Base-by-base conservation (phyloP, 2,329 filamentous ascomycete species). In the Aschersonia sp. region DNA sequence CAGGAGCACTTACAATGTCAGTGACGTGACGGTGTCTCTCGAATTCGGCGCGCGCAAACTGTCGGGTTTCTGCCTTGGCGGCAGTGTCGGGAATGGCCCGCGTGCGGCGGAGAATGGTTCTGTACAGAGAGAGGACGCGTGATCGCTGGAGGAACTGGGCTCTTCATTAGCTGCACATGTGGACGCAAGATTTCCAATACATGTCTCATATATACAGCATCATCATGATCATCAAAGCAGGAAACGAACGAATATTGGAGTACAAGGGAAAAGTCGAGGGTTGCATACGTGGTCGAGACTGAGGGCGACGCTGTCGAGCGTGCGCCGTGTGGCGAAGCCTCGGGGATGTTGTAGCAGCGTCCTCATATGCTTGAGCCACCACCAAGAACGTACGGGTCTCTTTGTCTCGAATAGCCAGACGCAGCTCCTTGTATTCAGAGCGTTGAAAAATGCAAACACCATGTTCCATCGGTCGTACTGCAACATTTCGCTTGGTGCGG, bases 1-100 rank as follows among this genome's bases (percentile, higher is more conserved):
- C 5, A 11, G 14, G 11, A 30, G 22, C 14, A 65, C 73, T 43
- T 60, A 79, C 76, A 47, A 75, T 53, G 56, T 82, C 77, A 1
- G 69, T 72, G 44, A 81, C 74, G 47, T 62, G 53, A 30, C 71
- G 70, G 54, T 79, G 73, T 48, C 77, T 69, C 59, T 79, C 74
- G 56, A 82, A 80, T 57, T 83, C 79, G 49, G 73, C 70, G 22
- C 77, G 70, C 37, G 71, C 78, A 59, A 73, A 79, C 47, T 62
- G 64, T 48, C 71, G 65, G 6, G 76, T 77, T 58, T 82, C 79
- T n/a, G 63, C 62, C 45, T 69, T 72, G 5, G 74, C 75, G 4
- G 55, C 60, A 6, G 65, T 57, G 55, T 82, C 75, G 12, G 54
- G 47, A 48, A 83, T 80, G 48, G 61, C 64, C 35, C 63, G 63